Evolutionary conservation across 106 monocot species (phyloP).

Genomic region (Allium cepa): DNA sequence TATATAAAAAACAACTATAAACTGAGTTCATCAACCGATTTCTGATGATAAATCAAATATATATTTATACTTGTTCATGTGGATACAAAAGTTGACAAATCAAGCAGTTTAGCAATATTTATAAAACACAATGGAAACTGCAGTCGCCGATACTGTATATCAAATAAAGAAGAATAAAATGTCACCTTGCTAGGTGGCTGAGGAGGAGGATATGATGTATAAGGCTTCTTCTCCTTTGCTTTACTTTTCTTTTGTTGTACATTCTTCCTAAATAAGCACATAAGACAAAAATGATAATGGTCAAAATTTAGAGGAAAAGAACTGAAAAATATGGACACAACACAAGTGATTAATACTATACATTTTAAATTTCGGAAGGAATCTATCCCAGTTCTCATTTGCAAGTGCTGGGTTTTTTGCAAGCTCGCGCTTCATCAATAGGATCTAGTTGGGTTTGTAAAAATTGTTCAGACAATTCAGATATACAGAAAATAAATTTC

Average conservation of each 20-base stretch:
- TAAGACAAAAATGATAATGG: neutral
- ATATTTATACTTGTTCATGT: too few relatives aligned
- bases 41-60: too few relatives aligned
- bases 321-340: conserved; percentile 1
- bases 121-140: too few relatives aligned
- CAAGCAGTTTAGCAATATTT: too few relatives aligned
- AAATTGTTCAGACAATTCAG: too few relatives aligned
- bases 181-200: conserved; percentile 94
- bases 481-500: too few relatives aligned
- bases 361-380: conserved; percentile 98
- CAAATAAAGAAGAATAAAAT: neutral
- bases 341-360: conserved; percentile 17
- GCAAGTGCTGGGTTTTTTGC: conserved; percentile 90
- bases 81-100: too few relatives aligned
- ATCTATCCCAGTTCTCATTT: conserved; percentile 96
- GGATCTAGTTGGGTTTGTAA: conserved; percentile 32
- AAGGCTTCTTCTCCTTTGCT: conserved; percentile 89
- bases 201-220: conserved; percentile 98
- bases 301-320: neutral
- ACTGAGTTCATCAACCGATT: too few relatives aligned
- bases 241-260: conserved; percentile 82
- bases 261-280: conserved; percentile 71
- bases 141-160: too few relatives aligned
- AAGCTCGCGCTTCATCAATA: conserved; percentile 92
- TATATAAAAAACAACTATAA: too few relatives aligned